phyloP scores from a whole-genome alignment of 805 yeast genomes.

The Ogataea siamensis region DNA sequence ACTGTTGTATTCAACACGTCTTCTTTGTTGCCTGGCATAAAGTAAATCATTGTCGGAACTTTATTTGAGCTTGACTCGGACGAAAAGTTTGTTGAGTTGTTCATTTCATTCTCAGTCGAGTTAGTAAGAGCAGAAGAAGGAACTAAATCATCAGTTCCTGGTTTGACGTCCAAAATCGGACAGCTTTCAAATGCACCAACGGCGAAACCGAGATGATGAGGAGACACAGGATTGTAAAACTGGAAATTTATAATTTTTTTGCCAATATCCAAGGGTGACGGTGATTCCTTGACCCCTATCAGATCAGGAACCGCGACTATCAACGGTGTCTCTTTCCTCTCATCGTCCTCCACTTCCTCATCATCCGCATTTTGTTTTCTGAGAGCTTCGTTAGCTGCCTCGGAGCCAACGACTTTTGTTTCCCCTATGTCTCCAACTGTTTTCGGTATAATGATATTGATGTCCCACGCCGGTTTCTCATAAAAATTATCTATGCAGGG shows the following conservation, averaged over 20 bases:
- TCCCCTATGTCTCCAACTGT: constrained; percentile 69
- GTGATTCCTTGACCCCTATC: constrained; percentile 60
- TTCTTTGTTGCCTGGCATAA: constrained; percentile 55
- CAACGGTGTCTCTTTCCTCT: constrained; percentile 42
- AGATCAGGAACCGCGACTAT: constrained; percentile 70
- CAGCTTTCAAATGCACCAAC: constrained; percentile 80
- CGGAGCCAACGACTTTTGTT: constrained; percentile 41
- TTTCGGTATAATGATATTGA: constrained; percentile 82
- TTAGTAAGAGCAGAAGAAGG: constrained; percentile 31
- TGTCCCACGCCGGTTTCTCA: constrained; percentile 89
- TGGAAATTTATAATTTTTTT: constrained; percentile 75
- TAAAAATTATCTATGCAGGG: constrained; percentile 90
- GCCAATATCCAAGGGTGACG: constrained; percentile 71
- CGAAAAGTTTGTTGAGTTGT: constrained; percentile 24
- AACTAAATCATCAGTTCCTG: constrained; percentile 27
- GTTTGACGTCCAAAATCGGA: constrained; percentile 47
- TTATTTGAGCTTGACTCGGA: constrained; percentile 30
- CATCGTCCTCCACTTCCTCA: constrained; percentile 37
- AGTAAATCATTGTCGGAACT: constrained; percentile 61
- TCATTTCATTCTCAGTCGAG: constrained; percentile 31
- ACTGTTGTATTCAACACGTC: constrained; percentile 70
- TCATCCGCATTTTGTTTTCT: constrained; percentile 28
- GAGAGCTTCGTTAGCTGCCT: constrained; percentile 33
- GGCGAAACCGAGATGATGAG: constrained; percentile 95
- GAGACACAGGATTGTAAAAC: constrained; percentile 83